Base-by-base conservation (phyloP, 805 yeast genomes). In the Yamadazyma laniorum region DNA sequence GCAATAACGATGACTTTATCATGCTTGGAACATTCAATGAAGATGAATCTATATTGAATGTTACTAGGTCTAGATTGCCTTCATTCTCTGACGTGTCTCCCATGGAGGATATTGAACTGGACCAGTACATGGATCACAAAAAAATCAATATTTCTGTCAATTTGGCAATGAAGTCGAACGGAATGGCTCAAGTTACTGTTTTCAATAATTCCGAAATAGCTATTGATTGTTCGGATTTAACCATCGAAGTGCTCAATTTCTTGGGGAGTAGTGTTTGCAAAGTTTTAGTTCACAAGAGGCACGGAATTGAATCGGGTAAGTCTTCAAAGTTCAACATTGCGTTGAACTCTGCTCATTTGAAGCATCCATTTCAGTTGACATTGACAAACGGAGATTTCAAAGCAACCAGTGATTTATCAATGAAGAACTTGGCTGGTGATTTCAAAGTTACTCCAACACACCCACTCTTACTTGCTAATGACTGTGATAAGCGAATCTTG, bases 321-420 rank as follows among this genome's bases (percentile, higher is more conserved):
- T 42, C 48, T 5, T 50, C 58, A 7, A 66, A 59, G 33, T 65
- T 67, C 45, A 65, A 66, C 34, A 52, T 67, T 34, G 45, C 53
- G 3, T 44, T 65, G 28, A 52, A 49, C 30, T 51, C 51, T 38
- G 56, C 61, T 16, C 65, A 65, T 37, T 49, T 58, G 37, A 59
- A 61, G 40, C 55, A 49, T 37, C 70, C 71, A 5, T 61, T 65
- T 48, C 51, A 50, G 34, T 44, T 67, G 4, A 40, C 49, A 5
- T 47, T 65, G 49, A 45, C 37, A 28, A 61, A 56, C 38, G 55
- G 43, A 1, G 26, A 39, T 6, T 18, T 38, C 29, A 39, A 32
- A 30, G 47, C 44, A 4, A 25, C 25, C n/a, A 33, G 38, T 16
- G 31, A 43, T 15, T 40, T 43, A 26, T 29, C 41, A 7, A 16